Evolutionary conservation across 2,329 filamentous ascomycete species (phyloP), one percentile per base, ranked within the genome.

Genomic region (Nemania serpens): DNA sequence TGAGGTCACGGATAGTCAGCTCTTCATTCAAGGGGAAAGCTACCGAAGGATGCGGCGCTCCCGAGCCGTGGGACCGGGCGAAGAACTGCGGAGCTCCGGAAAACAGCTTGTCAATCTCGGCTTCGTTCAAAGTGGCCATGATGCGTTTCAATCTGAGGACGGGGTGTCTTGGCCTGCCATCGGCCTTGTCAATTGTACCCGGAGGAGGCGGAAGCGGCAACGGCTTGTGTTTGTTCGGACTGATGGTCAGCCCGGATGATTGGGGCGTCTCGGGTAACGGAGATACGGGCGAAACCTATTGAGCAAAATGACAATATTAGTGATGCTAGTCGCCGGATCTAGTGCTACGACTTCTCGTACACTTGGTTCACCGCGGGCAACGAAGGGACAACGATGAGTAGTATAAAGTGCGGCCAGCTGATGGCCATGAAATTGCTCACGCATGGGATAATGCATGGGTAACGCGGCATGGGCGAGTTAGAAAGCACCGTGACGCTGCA

Each of bases 71-170:
- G 59, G 81, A 82, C 54, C 84, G 81, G 66, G 85, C 82, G 73
- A 86, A 87, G 77, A 88, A 91, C 72, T 90, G 88, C 64, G 89
- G 89, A 45, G 89, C 89, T n/a, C 89, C 88, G 25, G 88, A 89
- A 78, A 91, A 91, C 69, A 91, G 82, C 74, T 86, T 85, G 75
- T 88, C 85, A 53, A 91, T 77, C 66, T 90, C 86, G 42, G 79
- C 77, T 47, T 85, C 81, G 68, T 76, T 82, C 60, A 89, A 77
- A 50, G 81, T 82, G 46, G 84, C 78, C 81, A 88, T 88, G 75
- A 85, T 87, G 72, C 81, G 79, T 62, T 81, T 77, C 41, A 86
- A 75, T 69, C 79, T 84, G 62, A 86, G 73, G 59, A 81, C 74
- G 37, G 79, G 80, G 65, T 75, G 80, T 58, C 73, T 72, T 43